A percentile compares a stretch with the other conserved stretches of the same genome.
Evolutionary conservation across 495 filamentous ascomycete species (phyloP).

Genomic region (Xylaria flabelliformis): DNA sequence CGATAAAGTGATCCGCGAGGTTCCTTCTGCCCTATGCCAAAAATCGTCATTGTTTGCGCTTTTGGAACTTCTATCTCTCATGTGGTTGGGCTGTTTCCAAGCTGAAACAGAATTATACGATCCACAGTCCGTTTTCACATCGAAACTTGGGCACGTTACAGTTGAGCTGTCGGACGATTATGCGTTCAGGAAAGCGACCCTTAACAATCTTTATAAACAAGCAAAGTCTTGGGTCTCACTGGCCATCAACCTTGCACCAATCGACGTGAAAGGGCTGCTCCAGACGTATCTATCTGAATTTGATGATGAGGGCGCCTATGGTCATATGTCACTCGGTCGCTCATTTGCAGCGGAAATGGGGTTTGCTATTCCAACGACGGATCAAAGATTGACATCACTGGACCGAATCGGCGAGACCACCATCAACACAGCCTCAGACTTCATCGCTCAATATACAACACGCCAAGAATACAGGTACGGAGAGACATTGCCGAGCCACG

Average conservation of each 20-base stretch:
- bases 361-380: slow-evolving; percentile 80
- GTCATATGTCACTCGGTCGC: slow-evolving; percentile 89
- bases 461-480: slow-evolving; percentile 90
- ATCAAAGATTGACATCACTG: slow-evolving; percentile 81
- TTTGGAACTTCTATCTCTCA: slow-evolving; percentile 85
- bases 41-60: slow-evolving; percentile 88
- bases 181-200: slow-evolving; percentile 73
- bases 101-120: slow-evolving; percentile 93
- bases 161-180: slow-evolving; percentile 95
- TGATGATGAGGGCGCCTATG: slow-evolving; percentile 83
- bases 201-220: slow-evolving; percentile 75
- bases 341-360: slow-evolving; percentile 96
- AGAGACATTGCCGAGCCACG: slow-evolving; percentile 69
- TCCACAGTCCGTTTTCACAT: slow-evolving; percentile 79
- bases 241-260: slow-evolving; percentile 82
- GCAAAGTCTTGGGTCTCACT: slow-evolving; percentile 80
- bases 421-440: slow-evolving; percentile 91
- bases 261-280: slow-evolving; percentile 93
- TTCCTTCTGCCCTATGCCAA: slow-evolving; percentile 90
- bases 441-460: slow-evolving; percentile 96
- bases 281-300: slow-evolving; percentile 96
- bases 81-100: slow-evolving; percentile 95
- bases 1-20: slow-evolving; percentile 79
- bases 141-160: slow-evolving; percentile 72
- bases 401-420: slow-evolving; percentile 71